Conservation (phyloP, 2,329 filamentous ascomycete species). For the Colletotrichum godetiae region DNA sequence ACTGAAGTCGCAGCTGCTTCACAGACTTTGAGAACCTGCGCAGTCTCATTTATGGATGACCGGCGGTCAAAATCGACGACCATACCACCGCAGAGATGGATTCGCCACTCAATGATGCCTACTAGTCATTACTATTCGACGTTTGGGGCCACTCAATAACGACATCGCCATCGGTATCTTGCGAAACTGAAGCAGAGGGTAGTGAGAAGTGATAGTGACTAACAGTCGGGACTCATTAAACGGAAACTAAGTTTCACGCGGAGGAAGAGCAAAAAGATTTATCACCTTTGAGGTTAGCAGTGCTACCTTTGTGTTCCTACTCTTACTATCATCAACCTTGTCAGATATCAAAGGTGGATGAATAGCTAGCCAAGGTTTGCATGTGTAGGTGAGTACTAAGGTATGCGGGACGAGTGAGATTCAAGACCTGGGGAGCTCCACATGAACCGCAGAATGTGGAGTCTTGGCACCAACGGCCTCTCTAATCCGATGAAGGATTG, state of each 20-base stretch:
- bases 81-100: background rate
- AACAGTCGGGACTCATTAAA: background rate
- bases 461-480: background rate
- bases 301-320: background rate
- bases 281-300: background rate
- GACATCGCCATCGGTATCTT: background rate
- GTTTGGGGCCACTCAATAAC: background rate
- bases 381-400: background rate
- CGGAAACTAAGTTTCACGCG: background rate
- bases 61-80: background rate
- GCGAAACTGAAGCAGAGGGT: background rate
- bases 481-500: background rate
- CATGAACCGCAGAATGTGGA: conserved; percentile 6
- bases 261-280: background rate
- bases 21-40: background rate
- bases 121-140: background rate
- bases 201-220: background rate
- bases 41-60: background rate
- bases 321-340: background rate
- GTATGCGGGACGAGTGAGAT: background rate
- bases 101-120: background rate
- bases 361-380: background rate
- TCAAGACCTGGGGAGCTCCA: background rate
- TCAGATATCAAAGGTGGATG: background rate
- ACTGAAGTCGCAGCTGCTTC: background rate